Evolutionary conservation across 1,139 yeast species (phyloP).

Genomic region (Kurtzmaniella quercitrusa): DNA sequence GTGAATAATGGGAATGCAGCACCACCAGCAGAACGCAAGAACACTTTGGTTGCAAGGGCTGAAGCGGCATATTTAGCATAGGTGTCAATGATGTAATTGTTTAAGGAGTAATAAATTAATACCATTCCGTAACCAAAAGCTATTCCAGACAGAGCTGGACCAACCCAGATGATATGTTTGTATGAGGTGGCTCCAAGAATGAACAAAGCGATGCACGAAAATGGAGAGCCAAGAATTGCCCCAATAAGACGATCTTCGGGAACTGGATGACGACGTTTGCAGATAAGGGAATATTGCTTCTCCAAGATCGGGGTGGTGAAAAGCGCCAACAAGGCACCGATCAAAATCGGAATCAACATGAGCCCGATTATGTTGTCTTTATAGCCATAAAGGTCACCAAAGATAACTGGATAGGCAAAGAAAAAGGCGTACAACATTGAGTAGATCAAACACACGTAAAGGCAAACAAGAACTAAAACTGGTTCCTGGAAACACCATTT

Average conservation of each 20-base stretch:
- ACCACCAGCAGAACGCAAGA: conserved; percentile 83
- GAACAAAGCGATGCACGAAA: conserved; percentile 83
- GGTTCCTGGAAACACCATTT: conserved; percentile 76
- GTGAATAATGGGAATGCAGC: conserved; percentile 88
- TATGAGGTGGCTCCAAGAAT: conserved; percentile 86
- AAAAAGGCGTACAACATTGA: conserved; percentile 86
- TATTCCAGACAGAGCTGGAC: conserved; percentile 87
- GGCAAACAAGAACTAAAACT: conserved; percentile 75
- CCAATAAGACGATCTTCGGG: conserved; percentile 88
- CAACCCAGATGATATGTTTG: conserved; percentile 83
- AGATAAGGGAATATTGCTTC: conserved; percentile 47
- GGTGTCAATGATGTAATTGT: conserved; percentile 85
- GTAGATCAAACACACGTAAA: conserved; percentile 82
- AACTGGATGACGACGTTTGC: conserved; percentile 58
- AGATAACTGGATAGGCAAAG: conserved; percentile 83
- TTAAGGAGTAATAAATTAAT: conserved; percentile 77
- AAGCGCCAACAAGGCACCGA: conserved; percentile 76
- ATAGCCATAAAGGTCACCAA: conserved; percentile 60
- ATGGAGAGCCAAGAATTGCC: conserved; percentile 87
- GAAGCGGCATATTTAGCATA: conserved; percentile 86
- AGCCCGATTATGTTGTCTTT: conserved; percentile 71
- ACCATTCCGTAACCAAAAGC: conserved; percentile 94
- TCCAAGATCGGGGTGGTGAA: conserved; percentile 71
- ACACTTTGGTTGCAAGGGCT: conserved; percentile 86
- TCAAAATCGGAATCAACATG: conserved; percentile 81